A percentile compares a stretch with the other conserved stretches of the same genome.
Conservation (phyloP, 768 basidiomycete genomes). For the Tephrocybe sp. region DNA sequence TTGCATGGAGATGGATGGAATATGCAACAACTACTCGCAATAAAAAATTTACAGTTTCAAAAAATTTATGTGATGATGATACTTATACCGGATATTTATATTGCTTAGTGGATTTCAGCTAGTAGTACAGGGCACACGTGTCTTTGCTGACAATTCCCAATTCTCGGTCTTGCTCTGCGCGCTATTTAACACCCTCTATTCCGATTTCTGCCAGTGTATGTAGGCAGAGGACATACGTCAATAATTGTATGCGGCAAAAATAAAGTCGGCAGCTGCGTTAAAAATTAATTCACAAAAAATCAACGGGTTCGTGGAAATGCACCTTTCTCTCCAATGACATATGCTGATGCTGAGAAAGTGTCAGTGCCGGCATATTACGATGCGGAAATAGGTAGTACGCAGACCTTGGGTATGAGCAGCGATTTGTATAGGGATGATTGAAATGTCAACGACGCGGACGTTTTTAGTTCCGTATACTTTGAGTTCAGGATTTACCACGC, state of each 20-base stretch:
- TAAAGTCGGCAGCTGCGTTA: conserved; percentile 3
- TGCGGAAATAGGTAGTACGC: conserved; percentile 3
- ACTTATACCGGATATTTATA: too few relatives aligned
- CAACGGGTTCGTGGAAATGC: not conserved
- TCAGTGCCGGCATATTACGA: not conserved
- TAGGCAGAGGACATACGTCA: not conserved
- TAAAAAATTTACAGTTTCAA: too few relatives aligned
- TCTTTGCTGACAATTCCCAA: too few relatives aligned
- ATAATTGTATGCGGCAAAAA: not conserved
- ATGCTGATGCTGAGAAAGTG: conserved; percentile 34
- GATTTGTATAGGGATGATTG: conserved; percentile 52
- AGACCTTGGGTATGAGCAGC: conserved; percentile 46
- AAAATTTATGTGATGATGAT: too few relatives aligned
- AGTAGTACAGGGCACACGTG: too few relatives aligned
- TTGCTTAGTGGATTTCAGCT: too few relatives aligned
- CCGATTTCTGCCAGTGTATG: too few relatives aligned
- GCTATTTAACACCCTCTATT: too few relatives aligned
- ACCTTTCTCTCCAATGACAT: conserved; percentile 52
- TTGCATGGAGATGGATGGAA: too few relatives aligned
- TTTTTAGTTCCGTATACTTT: conserved; percentile 61
- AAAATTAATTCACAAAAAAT: not conserved
- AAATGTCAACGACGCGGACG: conserved; percentile 56
- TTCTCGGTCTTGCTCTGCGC: too few relatives aligned
- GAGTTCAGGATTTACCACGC: conserved; percentile 50
- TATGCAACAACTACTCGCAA: too few relatives aligned